Percentiles rank a stretch among this genome's conserved stretches.
These are phyloP conservation scores for Cicer cuneatum DNA, from an alignment of 306 rosid species.

Conservation along the genomic window DNA sequence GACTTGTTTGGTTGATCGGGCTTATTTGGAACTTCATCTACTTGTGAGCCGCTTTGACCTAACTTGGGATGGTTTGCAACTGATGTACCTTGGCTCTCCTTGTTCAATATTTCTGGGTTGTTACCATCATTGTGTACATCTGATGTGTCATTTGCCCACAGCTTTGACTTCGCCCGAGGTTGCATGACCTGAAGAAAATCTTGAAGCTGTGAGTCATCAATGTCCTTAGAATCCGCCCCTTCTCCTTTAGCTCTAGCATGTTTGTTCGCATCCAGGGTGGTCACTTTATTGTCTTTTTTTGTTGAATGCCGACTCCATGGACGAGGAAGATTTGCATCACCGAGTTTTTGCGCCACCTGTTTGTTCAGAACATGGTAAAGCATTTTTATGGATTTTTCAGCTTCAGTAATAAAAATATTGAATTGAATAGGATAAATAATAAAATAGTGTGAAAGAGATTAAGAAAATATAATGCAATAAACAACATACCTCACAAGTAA, in stretches of 20 bases:
- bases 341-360: conserved; percentile 73
- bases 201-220: conserved; percentile 64
- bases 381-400: not conserved
- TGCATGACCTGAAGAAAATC: conserved; percentile 91
- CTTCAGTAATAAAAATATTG: not conserved
- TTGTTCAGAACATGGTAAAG: not conserved
- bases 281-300: conserved; percentile 53
- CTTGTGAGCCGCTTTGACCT: conserved; percentile 42
- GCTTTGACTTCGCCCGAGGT: conserved; percentile 74
- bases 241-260: conserved; percentile 45
- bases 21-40: conserved; percentile 33
- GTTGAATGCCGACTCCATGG: conserved; percentile 81
- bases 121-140: conserved; percentile 43
- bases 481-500: conserved; percentile 74
- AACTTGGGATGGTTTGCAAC: conserved; percentile 41
- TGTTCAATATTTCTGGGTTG: conserved; percentile 47
- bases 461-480: not conserved
- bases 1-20: conserved; percentile 41
- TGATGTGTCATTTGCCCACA: conserved; percentile 82
- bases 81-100: conserved; percentile 39
- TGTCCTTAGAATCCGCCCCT: conserved; percentile 39
- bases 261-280: conserved; percentile 44
- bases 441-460: not conserved
- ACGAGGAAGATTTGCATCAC: conserved; percentile 81
- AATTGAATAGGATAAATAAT: not conserved